Evolutionary conservation across 2,329 filamentous ascomycete species (phyloP).

Genomic region (Fusarium circinatum): DNA sequence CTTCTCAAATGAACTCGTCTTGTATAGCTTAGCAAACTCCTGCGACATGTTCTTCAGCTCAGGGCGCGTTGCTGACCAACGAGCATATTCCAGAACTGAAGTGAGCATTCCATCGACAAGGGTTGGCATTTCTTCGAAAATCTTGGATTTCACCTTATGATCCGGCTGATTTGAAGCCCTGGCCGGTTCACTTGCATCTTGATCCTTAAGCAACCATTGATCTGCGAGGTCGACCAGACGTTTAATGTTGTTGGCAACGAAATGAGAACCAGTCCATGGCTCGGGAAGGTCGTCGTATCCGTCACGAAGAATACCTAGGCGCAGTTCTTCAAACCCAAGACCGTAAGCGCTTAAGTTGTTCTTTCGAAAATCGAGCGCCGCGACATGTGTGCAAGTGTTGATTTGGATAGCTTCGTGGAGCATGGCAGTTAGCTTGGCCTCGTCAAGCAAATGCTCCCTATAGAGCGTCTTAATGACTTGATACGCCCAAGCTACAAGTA

Average conservation of each 20-base stretch:
- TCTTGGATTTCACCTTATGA: constrained; percentile 55
- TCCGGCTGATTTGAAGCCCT: constrained; percentile 51
- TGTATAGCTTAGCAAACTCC: constrained; percentile 60
- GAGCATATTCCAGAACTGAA: constrained; percentile 63
- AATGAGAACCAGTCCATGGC: constrained; percentile 84
- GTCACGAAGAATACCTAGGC: constrained; percentile 70
- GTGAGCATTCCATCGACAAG: constrained; percentile 66
- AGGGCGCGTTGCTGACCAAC: constrained; percentile 59
- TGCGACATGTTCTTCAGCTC: constrained; percentile 57
- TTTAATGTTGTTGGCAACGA: constrained; percentile 69
- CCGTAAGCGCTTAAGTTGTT: constrained; percentile 78
- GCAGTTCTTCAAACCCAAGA: constrained; percentile 72
- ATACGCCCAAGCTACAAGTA: constrained; percentile 82
- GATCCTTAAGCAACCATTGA: constrained; percentile 64
- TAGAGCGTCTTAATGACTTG: constrained; percentile 79
- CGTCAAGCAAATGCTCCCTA: constrained; percentile 68
- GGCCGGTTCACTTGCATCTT: constrained; percentile 45
- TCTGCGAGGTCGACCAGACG: constrained; percentile 68
- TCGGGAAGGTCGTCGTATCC: constrained; percentile 77
- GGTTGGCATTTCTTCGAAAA: constrained; percentile 59
- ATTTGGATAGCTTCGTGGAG: constrained; percentile 74
- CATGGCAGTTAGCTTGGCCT: constrained; percentile 63
- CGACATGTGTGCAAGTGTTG: constrained; percentile 65
- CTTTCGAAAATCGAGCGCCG: constrained; percentile 77
- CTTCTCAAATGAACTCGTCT: constrained; percentile 62